Evolutionary conservation across 345 rosid species (phyloP).

Genomic region (Cardamine resedifolia): DNA sequence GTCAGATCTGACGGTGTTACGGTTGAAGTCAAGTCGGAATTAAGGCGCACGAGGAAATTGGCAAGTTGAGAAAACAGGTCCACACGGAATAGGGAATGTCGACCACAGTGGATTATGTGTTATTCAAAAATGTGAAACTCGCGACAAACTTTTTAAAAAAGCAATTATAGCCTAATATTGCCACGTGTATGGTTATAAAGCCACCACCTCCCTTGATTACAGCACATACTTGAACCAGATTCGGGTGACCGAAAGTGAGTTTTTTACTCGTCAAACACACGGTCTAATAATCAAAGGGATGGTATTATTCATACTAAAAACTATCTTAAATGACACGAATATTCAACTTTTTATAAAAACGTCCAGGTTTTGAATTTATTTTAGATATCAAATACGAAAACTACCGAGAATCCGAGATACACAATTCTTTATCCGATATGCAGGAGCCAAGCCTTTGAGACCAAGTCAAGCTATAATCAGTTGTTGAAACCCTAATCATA

Average conservation of each 20-base stretch:
- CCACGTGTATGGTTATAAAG: neutral
- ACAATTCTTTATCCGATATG: neutral
- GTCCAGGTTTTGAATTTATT: neutral
- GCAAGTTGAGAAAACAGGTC: neutral
- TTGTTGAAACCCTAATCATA: no score
- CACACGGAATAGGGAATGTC: neutral
- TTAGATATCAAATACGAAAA: neutral
- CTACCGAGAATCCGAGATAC: no score
- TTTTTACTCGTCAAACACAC: neutral
- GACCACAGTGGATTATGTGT: neutral
- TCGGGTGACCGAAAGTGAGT: neutral
- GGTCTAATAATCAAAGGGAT: neutral
- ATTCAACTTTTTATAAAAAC: neutral
- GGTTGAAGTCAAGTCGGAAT: no score
- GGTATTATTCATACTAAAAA: neutral
- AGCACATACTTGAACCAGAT: neutral
- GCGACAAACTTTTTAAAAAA: neutral
- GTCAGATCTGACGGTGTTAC: no score
- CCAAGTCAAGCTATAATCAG: no score
- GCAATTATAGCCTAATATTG: neutral
- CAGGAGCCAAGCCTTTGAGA: no score
- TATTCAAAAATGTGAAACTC: neutral
- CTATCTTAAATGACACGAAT: neutral
- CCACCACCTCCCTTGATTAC: neutral
- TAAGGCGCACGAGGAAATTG: neutral